Base-by-base conservation (phyloP, 2,329 filamentous ascomycete species). In the Elsinoe arachidis region DNA sequence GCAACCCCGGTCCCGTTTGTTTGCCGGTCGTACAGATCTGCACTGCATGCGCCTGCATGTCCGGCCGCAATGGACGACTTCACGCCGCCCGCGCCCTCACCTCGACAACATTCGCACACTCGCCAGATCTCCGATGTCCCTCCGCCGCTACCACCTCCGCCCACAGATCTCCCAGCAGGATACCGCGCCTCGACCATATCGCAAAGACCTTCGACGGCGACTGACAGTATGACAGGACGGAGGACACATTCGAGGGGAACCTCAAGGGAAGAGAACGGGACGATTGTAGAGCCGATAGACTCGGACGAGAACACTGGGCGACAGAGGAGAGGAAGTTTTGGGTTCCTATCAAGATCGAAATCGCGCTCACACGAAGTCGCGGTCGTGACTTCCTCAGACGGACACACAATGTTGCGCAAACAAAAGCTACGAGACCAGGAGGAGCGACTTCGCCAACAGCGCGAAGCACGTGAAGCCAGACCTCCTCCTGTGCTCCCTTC, bases 401-500 rank as follows among this genome's bases (percentile, higher is more conserved):
- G 38, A 19, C 34, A 49, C 34, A 58, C 52, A 30, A 70, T 70
- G 68, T 59, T 70, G 60, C 64, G 68, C 44, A 69, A 66, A 59
- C 38, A 60, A 7, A 80, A 72, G 68, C 73, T 70, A 58, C 75
- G 72, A 37, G 69, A 67, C 60, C 70, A 74, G 60, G 74, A 80
- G 65, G 80, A 83, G 64, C 75, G 77, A 54, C 67, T 79, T 60
- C 76, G 78, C 65, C 77, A 76, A 63, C 78, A 81, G 68, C 77
- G 78, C 52, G 80, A 82, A 67, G 76, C 75, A 11, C 19, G 59
- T 74, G 78, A 57, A 69, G 78, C 82, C 41, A 77, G 78, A 66
- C 76, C 78, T 52, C 81, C 84, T 58, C 85, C 85, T 58, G 80
- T 79, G 63, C 74, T 83, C 30, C 80, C 80, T 21, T 70, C 71